Percentiles rank a stretch among this genome's conserved stretches.
Conservation (phyloP, 345 rosid species). For the Cardiospermum halicacabum region DNA sequence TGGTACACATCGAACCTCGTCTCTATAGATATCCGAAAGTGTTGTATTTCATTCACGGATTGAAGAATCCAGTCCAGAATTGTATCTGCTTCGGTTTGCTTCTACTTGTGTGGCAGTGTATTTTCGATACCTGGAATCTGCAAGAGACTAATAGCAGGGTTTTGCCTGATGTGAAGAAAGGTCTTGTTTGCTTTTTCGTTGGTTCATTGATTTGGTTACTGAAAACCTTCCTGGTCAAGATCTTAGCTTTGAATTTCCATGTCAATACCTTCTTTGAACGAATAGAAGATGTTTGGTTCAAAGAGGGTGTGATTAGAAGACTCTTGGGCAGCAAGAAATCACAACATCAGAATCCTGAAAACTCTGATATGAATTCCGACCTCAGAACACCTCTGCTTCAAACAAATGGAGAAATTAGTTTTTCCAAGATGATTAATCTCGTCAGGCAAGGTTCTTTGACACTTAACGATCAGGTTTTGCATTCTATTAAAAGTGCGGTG, state of each 20-base stretch:
- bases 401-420: background rate
- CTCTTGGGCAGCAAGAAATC: constrained; percentile 19
- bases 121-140: constrained; percentile 24
- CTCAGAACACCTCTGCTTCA: constrained; percentile 21
- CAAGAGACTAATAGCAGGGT: constrained; percentile 28
- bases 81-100: constrained; percentile 36
- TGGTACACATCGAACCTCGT: constrained; percentile 31
- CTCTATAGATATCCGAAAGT: constrained; percentile 36
- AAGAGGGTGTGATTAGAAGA: constrained; percentile 37
- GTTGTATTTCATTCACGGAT: constrained; percentile 44
- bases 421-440: constrained; percentile 34
- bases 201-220: constrained; percentile 43
- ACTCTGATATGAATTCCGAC: background rate
- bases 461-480: constrained; percentile 40
- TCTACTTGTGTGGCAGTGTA: constrained; percentile 32
- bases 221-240: constrained; percentile 45
- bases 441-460: constrained; percentile 31
- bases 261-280: constrained; percentile 47
- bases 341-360: constrained; percentile 9
- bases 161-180: constrained; percentile 33
- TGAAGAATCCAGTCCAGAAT: constrained; percentile 39
- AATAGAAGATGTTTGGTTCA: constrained; percentile 42
- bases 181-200: constrained; percentile 30
- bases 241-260: constrained; percentile 42
- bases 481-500: constrained; percentile 39